Evolutionary conservation across 2,329 filamentous ascomycete genomes (phyloP), one percentile per base, ranked within the genome.

Genomic region (Cercospora sesami): DNA sequence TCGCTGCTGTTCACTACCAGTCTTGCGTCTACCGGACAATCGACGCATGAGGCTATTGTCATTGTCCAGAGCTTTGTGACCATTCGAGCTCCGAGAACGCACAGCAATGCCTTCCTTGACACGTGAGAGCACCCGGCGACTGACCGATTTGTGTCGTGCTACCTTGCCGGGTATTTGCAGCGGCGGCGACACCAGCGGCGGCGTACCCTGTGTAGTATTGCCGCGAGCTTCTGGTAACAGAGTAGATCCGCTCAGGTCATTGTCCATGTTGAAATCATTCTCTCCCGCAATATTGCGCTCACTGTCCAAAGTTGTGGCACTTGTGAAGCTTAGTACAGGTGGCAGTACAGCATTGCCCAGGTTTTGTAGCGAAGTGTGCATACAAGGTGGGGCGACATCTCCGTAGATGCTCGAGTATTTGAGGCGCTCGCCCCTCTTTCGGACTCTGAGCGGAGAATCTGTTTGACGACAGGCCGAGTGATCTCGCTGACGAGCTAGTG

Each of bases 371-470:
- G 64, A 33, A 53, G 61, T 42, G 33, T 69, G 69, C 65, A 70
- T 48, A 58, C 71, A 73, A 14, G 75, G 74, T 26, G 74, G 74
- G 51, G 73, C 72, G 28, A 77, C 68, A 48, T 75, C 73, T 9
- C 70, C 63, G 63, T 69, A 74, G 10, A 69, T 64, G 57, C 55
- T 65, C 39, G 66, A 45, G 9, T 74, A 66, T 55, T 70, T 75
- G 28, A 78, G 71, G 61, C 78, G 77, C 68, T 79, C 77, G n/a
- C 77, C 71, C 18, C 77, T 78, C 65, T 79, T 78, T 30, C 75
- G 76, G 14, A 79, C 75, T 33, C 74, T 75, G 18, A 79, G 66
- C 30, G 76, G 76, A n/a, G 75, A 76, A 23, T 73, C 72, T 28
- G 72, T 67, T 51, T 61, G 66, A 21, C 73, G 68, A 67, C 76